A percentile compares a stretch with the other conserved stretches of the same genome.
phyloP scores from a whole-genome alignment of 1,139 yeast genomes.

The Taphrina betulina region DNA sequence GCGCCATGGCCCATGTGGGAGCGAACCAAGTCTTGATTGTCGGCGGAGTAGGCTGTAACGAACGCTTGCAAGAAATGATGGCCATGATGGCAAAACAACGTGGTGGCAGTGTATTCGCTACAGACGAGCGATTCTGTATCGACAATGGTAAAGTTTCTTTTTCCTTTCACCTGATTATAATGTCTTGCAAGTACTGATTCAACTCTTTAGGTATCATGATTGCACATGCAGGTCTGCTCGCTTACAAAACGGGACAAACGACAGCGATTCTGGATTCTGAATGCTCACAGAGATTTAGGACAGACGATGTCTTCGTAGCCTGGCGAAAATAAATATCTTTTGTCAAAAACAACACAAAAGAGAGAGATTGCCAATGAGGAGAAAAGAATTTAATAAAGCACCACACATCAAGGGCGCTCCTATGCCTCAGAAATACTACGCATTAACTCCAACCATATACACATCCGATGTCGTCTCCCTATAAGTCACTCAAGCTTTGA shows the following conservation, averaged over 20 bases:
- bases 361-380: background rate
- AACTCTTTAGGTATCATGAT: conserved; percentile 69
- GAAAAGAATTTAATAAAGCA: background rate
- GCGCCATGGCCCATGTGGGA: conserved; percentile 98
- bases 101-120: conserved; percentile 82
- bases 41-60: conserved; percentile 97
- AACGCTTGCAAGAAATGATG: conserved; percentile 94
- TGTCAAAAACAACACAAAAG: no score
- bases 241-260: conserved; percentile 74
- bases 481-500: no score
- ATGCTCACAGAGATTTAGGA: conserved; percentile 76
- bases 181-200: background rate
- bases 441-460: background rate
- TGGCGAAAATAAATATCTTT: conserved; percentile 35
- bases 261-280: conserved; percentile 67
- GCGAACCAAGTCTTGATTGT: conserved; percentile 87
- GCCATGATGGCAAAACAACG: conserved; percentile 85
- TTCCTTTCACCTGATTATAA: no score
- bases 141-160: conserved; percentile 18
- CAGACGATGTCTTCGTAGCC: conserved; percentile 39
- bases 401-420: background rate
- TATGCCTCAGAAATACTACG: background rate
- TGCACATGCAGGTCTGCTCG: conserved; percentile 93
- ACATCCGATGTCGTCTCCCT: no score
- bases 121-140: conserved; percentile 67